A percentile compares a stretch with the other conserved stretches of the same genome.
These are phyloP conservation scores for Actinomortierella wolfii DNA, from an alignment of 371 early-diverging fungal species.

Conservation along the genomic window DNA sequence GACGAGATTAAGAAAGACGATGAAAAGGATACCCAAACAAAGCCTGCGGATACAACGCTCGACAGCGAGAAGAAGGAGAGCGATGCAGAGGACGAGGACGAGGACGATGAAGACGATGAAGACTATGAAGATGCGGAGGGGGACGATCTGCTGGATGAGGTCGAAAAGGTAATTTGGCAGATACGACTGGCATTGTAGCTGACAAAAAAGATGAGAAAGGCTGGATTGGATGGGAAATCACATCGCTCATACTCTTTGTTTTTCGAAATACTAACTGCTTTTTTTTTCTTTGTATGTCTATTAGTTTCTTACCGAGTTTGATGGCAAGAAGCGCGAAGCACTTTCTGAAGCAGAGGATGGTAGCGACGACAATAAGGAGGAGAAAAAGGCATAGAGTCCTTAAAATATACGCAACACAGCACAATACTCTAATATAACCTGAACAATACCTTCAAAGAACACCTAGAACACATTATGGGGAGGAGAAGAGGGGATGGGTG, in stretches of 20 bases:
- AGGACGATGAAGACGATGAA: conserved; percentile 19
- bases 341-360: not conserved
- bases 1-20: not conserved
- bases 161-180: conserved; percentile 40
- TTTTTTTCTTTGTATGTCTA: too few species aligned
- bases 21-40: not conserved
- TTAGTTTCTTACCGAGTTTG: conserved; percentile 2
- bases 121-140: conserved; percentile 41
- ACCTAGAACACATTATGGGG: too few species aligned
- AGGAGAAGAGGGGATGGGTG: too few species aligned
- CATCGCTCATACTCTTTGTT: too few species aligned
- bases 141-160: conserved; percentile 44
- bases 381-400: too few species aligned
- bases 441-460: too few species aligned
- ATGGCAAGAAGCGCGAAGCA: not conserved
- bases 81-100: conserved; percentile 11
- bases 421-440: too few species aligned
- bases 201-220: too few species aligned
- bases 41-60: not conserved
- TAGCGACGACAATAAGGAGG: not conserved
- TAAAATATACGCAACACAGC: too few species aligned
- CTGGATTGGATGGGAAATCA: too few species aligned
- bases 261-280: too few species aligned
- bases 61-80: conserved; percentile 2
- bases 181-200: too few species aligned